phyloP scores from a whole-genome alignment of 805 yeast genomes.

The Candida easanensis region DNA sequence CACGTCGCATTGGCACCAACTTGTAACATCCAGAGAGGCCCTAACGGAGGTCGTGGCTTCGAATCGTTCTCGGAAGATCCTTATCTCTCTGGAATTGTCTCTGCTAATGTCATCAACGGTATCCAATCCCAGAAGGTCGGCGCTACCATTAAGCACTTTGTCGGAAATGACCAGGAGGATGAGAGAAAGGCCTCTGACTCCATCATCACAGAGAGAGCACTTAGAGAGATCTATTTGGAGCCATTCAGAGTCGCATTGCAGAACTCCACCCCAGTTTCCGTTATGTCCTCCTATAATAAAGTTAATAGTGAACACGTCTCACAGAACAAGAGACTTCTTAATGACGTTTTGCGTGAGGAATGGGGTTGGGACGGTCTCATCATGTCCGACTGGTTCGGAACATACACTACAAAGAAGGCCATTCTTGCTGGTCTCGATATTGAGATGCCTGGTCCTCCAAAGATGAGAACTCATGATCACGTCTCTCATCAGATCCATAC shows the following conservation, averaged over 20 bases:
- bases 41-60: slow-evolving; percentile 62
- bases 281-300: slow-evolving; percentile 63
- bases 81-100: slow-evolving; percentile 39
- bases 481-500: slow-evolving; percentile 40
- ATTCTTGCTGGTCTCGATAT: slow-evolving; percentile 55
- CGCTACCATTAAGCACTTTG: slow-evolving; percentile 61
- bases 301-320: slow-evolving; percentile 59
- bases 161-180: slow-evolving; percentile 61
- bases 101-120: slow-evolving; percentile 49
- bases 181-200: slow-evolving; percentile 47
- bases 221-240: slow-evolving; percentile 59
- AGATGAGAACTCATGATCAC: slow-evolving; percentile 37
- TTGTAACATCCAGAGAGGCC: slow-evolving; percentile 52
- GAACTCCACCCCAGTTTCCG: slow-evolving; percentile 46
- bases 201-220: slow-evolving; percentile 53
- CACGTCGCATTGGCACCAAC: slow-evolving; percentile 49
- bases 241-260: slow-evolving; percentile 61
- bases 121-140: slow-evolving; percentile 48
- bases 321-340: slow-evolving; percentile 40
- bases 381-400: slow-evolving; percentile 67
- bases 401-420: slow-evolving; percentile 43
- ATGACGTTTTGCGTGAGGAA: slow-evolving; percentile 47
- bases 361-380: slow-evolving; percentile 55
- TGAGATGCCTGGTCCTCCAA: slow-evolving; percentile 68
- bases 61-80: slow-evolving; percentile 66